Conservation (phyloP, 169 alveolate genomes). For the Cyclospora cayetanensis region DNA sequence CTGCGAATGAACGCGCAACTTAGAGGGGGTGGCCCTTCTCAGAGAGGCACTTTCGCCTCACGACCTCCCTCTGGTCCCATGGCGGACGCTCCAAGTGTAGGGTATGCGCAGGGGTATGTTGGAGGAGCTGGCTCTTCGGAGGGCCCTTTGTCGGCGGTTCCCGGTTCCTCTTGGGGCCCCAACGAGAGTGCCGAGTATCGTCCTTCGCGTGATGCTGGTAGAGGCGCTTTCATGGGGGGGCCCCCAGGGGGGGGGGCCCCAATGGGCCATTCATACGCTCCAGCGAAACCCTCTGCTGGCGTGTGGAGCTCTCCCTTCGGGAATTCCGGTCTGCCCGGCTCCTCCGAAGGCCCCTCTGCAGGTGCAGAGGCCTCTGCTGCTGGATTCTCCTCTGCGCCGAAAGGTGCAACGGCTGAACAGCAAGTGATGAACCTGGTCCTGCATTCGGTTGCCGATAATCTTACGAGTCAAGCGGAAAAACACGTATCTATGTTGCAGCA, state of each 20-base stretch:
- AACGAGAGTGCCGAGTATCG: constrained; percentile 1
- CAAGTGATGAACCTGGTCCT: background rate
- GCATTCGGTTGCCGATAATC: background rate
- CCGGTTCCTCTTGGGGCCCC: background rate
- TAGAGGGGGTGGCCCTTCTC: background rate
- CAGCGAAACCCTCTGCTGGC: background rate
- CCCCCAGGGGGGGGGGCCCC: background rate
- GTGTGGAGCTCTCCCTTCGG: constrained; percentile 36
- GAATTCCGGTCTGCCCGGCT: background rate
- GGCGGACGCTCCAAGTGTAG: background rate
- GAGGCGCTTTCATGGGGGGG: constrained; percentile 23
- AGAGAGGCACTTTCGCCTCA: background rate
- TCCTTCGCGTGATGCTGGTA: no score
- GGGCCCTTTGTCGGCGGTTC: background rate
- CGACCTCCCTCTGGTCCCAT: background rate
- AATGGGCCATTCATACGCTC: background rate
- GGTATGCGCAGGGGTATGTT: background rate
- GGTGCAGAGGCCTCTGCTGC: background rate
- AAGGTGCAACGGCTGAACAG: background rate
- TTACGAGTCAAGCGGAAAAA: background rate
- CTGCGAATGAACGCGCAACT: background rate
- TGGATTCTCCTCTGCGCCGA: no score
- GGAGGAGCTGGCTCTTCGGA: background rate
- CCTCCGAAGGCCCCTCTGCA: background rate
- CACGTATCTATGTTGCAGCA: constrained; percentile 26